These are phyloP conservation scores for Phytopythium aichiense DNA, from an alignment of 352 stramenopile genomes.

Conservation along the genomic window DNA sequence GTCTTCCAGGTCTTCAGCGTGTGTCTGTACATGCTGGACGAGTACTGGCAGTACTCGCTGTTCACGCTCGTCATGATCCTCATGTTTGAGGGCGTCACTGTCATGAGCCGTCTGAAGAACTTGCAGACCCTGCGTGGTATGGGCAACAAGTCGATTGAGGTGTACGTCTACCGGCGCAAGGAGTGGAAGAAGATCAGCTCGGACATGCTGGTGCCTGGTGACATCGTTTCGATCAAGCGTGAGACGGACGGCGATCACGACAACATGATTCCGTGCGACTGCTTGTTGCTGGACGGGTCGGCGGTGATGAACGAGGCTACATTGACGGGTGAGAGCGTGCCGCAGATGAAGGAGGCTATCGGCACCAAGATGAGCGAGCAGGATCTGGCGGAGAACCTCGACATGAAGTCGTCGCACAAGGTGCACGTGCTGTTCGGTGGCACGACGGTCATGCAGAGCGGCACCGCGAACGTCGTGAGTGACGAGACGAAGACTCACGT, in stretches of 20 bases:
- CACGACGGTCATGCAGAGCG: conserved; percentile 89
- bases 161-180: conserved; percentile 90
- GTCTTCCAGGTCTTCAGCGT: conserved; percentile 99
- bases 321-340: conserved; percentile 97
- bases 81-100: conserved; percentile 97
- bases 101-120: conserved; percentile 94
- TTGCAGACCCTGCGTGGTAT: conserved; percentile 94
- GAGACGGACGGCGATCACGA: conserved; percentile 75
- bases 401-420: conserved; percentile 87
- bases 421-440: conserved; percentile 93
- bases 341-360: conserved; percentile 97
- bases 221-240: conserved; percentile 92
- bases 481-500: conserved; percentile 2
- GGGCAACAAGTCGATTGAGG: conserved; percentile 79
- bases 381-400: conserved; percentile 62
- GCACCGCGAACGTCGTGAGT: conserved; percentile 36
- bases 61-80: conserved; percentile 98
- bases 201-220: conserved; percentile 89
- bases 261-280: conserved; percentile 93
- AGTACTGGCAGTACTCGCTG: conserved; percentile 99
- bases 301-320: conserved; percentile 99
- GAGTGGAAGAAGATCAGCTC: conserved; percentile 83
- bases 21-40: conserved; percentile 98
- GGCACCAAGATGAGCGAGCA: conserved; percentile 68
- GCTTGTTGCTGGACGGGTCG: conserved; percentile 92